Percentiles rank a stretch among this genome's conserved stretches.
phyloP scores from a whole-genome alignment of 305 asterid genomes.

The Rubia occidens region DNA sequence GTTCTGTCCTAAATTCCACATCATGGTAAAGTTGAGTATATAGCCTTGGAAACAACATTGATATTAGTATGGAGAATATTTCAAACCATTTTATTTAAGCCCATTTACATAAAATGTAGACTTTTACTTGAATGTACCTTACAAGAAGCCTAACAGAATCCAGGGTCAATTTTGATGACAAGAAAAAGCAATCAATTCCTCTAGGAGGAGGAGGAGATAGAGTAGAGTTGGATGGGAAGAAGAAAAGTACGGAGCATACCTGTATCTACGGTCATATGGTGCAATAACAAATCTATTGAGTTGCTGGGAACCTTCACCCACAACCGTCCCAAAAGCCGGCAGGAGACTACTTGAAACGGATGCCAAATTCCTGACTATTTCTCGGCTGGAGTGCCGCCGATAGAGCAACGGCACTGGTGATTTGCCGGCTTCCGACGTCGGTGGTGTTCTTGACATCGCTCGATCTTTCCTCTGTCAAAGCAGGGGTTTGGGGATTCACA shows the following conservation, averaged over 20 bases:
- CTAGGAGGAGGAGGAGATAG: neutral
- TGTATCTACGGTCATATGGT: slow-evolving; percentile 74
- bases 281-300: slow-evolving; percentile 47
- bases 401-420: slow-evolving; percentile 42
- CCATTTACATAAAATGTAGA: no score
- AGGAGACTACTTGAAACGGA: slow-evolving; percentile 80
- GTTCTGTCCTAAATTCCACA: no score
- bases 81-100: no score
- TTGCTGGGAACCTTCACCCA: slow-evolving; percentile 47
- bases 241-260: slow-evolving; percentile 23
- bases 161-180: neutral
- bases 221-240: neutral
- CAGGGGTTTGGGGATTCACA: neutral
- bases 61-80: no score
- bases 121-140: no score
- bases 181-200: neutral
- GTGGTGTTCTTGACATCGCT: slow-evolving; percentile 23
- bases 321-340: slow-evolving; percentile 78
- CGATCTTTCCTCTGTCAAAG: neutral
- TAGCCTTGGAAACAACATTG: no score
- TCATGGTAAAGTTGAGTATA: no score
- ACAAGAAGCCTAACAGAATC: no score
- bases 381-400: slow-evolving; percentile 44
- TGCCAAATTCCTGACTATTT: slow-evolving; percentile 45
- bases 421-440: slow-evolving; percentile 24